These are phyloP conservation scores for Coemansia erecta DNA, from an alignment of 192 early-diverging fungal species.

Conservation along the genomic window DNA sequence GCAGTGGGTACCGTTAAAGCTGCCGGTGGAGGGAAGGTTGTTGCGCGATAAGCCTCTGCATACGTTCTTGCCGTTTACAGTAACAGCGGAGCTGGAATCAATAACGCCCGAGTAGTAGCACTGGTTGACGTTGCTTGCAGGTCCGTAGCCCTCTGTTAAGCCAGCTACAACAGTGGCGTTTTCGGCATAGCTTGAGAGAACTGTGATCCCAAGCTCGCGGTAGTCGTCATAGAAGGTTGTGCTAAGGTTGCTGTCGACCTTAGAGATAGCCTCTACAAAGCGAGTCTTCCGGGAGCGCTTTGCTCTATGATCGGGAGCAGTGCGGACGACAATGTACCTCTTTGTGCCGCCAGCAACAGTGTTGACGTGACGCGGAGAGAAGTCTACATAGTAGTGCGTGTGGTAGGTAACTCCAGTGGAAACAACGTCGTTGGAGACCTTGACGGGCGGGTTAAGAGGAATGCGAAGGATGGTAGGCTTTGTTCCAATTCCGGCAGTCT, in stretches of 20 bases:
- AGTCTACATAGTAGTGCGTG: neutral
- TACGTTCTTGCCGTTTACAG: neutral
- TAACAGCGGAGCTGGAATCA: neutral
- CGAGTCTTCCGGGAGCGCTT: neutral
- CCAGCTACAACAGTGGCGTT: too few species aligned
- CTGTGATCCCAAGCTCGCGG: neutral
- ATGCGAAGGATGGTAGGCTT: neutral
- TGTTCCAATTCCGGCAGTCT: neutral
- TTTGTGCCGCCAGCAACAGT: neutral
- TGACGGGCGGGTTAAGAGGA: neutral
- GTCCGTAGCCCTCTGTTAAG: too few species aligned
- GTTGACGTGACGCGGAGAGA: neutral
- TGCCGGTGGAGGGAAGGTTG: slow-evolving; percentile 1
- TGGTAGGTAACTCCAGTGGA: neutral
- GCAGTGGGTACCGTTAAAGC: neutral
- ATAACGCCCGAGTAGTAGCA: neutral
- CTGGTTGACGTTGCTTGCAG: neutral
- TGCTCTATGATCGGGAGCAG: neutral
- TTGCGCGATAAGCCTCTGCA: neutral
- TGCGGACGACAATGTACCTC: neutral
- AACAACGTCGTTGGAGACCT: neutral
- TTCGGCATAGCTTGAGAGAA: neutral
- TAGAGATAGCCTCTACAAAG: neutral
- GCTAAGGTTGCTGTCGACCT: neutral
- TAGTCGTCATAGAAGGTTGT: neutral